Evolutionary conservation across 1,139 yeast genomes (phyloP), one percentile per base, ranked within the genome.

Genomic region (Scheffersomyces titani): DNA sequence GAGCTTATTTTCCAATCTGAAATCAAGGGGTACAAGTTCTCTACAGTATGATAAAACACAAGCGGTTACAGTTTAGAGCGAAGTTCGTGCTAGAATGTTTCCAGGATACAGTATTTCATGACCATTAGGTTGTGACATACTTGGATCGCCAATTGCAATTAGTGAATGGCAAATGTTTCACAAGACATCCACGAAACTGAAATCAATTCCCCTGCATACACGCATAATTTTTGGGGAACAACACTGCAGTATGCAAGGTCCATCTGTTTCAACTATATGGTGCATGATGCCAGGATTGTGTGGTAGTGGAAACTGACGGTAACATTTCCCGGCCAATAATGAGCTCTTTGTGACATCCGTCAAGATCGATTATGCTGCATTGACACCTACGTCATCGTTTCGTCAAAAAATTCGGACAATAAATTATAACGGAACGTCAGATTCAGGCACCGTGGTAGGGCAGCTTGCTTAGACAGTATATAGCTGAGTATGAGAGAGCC

Each of bases 211-310:
- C 40, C 40, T 30, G 40, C 40, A 30, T 30, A 30, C 50, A 48
- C 6, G 40, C 36, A n/a, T 19, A 18, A n/a, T 48, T 19, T 48
- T 19, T 30, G 50, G 11, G 22, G 19, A 22, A 19, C 3, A 21
- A 19, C 22, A 22, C 13, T 18, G 19, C 56, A 51, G 16, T 61
- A 54, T 30, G 40, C 40, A 30, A 30, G 40, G 40, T 30, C 40
- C 40, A 30, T 30, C 13, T 9, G 40, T 30, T 30, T 30, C 40
- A 30, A 30, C 16, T 11, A 30, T 13, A 30, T 30, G 16, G 40
- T 30, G 40, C 40, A 30, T 30, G 13, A 30, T 30, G 13, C 40
- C 40, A 30, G 16, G 16, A 11, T 24, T 24, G 36, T 24, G 40
- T 30, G 40, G 40, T 30, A 2, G 40, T 30, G 40, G 40, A 5